Evolutionary conservation across 768 basidiomycete genomes (phyloP).

Genomic region (Chalciporus sphaerocephalus): DNA sequence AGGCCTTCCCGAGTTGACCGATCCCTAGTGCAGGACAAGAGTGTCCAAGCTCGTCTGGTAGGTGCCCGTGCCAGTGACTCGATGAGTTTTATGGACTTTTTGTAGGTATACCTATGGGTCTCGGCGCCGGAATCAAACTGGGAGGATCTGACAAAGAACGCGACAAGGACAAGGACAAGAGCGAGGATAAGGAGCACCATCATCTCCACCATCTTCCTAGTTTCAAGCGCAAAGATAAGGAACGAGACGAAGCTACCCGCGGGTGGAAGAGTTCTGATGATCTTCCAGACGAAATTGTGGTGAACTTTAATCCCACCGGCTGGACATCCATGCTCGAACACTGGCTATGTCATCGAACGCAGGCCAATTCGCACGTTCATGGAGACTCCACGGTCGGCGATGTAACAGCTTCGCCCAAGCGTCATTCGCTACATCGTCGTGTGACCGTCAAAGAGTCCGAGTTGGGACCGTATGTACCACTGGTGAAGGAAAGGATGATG

Average conservation of each 20-base stretch:
- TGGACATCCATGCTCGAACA: slow-evolving; percentile 78
- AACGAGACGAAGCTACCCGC: slow-evolving; percentile 32
- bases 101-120: slow-evolving; percentile 70
- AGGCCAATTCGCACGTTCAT: slow-evolving; percentile 19
- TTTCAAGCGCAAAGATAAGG: slow-evolving; percentile 36
- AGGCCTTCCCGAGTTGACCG: slow-evolving; percentile 7
- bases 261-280: slow-evolving; percentile 37
- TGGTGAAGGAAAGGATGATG: slow-evolving; percentile 89
- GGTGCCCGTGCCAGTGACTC: background rate
- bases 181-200: slow-evolving; percentile 23
- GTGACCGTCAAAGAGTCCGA: slow-evolving; percentile 40
- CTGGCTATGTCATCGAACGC: slow-evolving; percentile 52
- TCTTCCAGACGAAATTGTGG: slow-evolving; percentile 30
- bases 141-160: slow-evolving; percentile 46
- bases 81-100: slow-evolving; percentile 1
- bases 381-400: slow-evolving; percentile 23
- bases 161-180: slow-evolving; percentile 32
- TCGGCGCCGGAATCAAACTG: slow-evolving; percentile 75
- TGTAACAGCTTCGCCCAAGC: slow-evolving; percentile 40
- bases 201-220: slow-evolving; percentile 24
- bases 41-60: slow-evolving; percentile 77
- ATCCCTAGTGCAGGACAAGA: slow-evolving; percentile 64
- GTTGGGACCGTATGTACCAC: slow-evolving; percentile 76
- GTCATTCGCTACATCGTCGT: slow-evolving; percentile 41
- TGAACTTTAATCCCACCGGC: slow-evolving; percentile 39